Conservation (phyloP, 768 basidiomycete species). For the Lactarius indigo region DNA sequence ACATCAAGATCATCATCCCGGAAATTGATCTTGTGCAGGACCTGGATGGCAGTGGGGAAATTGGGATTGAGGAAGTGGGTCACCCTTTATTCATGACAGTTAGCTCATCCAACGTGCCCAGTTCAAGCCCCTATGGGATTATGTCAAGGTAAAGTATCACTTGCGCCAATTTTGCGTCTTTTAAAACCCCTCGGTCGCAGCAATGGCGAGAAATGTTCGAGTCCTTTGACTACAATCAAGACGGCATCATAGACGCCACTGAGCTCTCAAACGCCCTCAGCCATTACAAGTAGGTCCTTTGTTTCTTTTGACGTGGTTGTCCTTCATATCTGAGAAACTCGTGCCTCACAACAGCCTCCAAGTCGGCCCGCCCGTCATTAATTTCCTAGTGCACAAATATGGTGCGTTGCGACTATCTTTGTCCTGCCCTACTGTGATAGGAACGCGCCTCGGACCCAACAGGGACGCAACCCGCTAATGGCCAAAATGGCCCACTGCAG, state of each 20-base stretch:
- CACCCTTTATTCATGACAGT: not conserved
- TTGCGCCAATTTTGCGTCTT: not conserved
- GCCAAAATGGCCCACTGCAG: not conserved
- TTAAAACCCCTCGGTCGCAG: not conserved
- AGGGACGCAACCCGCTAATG: not conserved
- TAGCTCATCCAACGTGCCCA: not conserved
- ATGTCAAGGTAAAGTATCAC: not conserved
- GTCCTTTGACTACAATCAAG: constrained; percentile 2
- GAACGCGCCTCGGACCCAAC: not conserved
- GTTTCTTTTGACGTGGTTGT: not conserved
- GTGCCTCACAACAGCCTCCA: not conserved
- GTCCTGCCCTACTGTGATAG: no score
- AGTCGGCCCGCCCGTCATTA: not conserved
- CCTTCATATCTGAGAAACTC: not conserved
- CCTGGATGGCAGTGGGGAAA: constrained; percentile 6
- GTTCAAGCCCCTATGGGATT: constrained; percentile 11
- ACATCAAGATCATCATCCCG: not conserved
- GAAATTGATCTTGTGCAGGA: not conserved
- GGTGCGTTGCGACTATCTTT: not conserved
- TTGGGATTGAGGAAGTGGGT: not conserved
- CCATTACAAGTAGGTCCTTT: not conserved
- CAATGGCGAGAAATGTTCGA: constrained; percentile 14
- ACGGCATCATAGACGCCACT: constrained; percentile 8
- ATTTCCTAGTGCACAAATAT: constrained; percentile 8
- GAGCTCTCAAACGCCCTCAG: not conserved